Conservation (phyloP, 768 basidiomycete species). For the Melanogaster broomeanus region DNA sequence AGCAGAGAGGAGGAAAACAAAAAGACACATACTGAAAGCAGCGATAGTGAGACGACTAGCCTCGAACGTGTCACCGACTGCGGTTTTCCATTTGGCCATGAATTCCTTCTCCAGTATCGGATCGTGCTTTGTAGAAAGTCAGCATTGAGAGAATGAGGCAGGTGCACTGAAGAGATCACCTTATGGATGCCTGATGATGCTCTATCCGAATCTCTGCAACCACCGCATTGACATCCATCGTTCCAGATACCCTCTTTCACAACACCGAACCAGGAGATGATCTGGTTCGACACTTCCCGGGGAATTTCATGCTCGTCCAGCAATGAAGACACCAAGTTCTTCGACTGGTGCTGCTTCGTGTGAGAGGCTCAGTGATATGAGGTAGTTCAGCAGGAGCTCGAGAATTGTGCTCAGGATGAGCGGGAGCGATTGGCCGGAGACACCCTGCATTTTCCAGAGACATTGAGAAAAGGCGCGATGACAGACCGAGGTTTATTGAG, state of each 20-base stretch:
- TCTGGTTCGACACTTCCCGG: conserved; percentile 58
- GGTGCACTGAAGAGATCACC: conserved; percentile 34
- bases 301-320: conserved; percentile 75
- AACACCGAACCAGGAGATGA: conserved; percentile 84
- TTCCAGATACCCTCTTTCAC: conserved; percentile 59
- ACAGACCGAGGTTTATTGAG: not conserved
- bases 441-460: conserved; percentile 44
- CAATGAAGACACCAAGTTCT: conserved; percentile 58
- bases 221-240: conserved; percentile 59
- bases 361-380: conserved; percentile 63
- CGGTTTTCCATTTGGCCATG: conserved; percentile 64
- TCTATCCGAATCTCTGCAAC: conserved; percentile 78
- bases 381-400: conserved; percentile 70
- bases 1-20: no score
- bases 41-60: conserved; percentile 54
- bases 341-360: conserved; percentile 56
- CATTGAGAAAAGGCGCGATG: not conserved
- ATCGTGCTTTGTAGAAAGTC: conserved; percentile 47
- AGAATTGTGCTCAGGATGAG: conserved; percentile 71
- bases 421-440: conserved; percentile 70
- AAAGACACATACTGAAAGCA: conserved; percentile 74
- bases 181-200: conserved; percentile 64
- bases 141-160: not conserved
- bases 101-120: conserved; percentile 59
- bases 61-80: conserved; percentile 80